Evolutionary conservation across 306 rosid genomes (phyloP).

Genomic region (Vigna reflexopilosa): DNA sequence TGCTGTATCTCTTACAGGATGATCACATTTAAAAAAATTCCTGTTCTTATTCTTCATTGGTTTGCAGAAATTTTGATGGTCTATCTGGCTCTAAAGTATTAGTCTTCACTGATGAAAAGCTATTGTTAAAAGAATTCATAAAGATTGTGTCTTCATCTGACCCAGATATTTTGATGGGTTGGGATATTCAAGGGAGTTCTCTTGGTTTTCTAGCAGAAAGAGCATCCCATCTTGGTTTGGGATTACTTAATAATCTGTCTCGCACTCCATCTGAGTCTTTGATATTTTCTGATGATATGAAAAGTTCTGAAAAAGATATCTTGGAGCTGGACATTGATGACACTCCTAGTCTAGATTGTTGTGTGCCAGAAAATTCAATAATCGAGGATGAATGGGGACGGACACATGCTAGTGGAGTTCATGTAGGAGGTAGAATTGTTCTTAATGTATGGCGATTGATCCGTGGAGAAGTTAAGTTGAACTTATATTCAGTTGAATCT

Average conservation of each 20-base stretch:
- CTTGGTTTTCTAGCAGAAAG: conserved; percentile 96
- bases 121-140: conserved; percentile 68
- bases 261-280: conserved; percentile 75
- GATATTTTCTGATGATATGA: conserved; percentile 53
- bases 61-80: conserved; percentile 76
- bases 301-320: conserved; percentile 51
- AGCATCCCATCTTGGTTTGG: conserved; percentile 80
- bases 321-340: conserved; percentile 57
- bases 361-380: conserved; percentile 63
- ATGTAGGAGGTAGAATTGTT: conserved; percentile 95
- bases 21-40: conserved; percentile 20
- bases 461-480: conserved; percentile 92
- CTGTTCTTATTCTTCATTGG: conserved; percentile 40
- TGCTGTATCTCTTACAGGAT: conserved; percentile 35
- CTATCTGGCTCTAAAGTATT: conserved; percentile 65
- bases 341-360: conserved; percentile 54
- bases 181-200: conserved; percentile 96
- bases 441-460: conserved; percentile 90
- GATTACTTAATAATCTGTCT: conserved; percentile 75
- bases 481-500: conserved; percentile 83
- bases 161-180: conserved; percentile 89
- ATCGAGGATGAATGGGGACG: conserved; percentile 99
- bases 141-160: conserved; percentile 71
- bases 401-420: conserved; percentile 95
- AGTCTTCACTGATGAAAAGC: conserved; percentile 68